phyloP scores from a whole-genome alignment of 1,284 basidiomycete genomes.

The Pseudozyma sp. region DNA sequence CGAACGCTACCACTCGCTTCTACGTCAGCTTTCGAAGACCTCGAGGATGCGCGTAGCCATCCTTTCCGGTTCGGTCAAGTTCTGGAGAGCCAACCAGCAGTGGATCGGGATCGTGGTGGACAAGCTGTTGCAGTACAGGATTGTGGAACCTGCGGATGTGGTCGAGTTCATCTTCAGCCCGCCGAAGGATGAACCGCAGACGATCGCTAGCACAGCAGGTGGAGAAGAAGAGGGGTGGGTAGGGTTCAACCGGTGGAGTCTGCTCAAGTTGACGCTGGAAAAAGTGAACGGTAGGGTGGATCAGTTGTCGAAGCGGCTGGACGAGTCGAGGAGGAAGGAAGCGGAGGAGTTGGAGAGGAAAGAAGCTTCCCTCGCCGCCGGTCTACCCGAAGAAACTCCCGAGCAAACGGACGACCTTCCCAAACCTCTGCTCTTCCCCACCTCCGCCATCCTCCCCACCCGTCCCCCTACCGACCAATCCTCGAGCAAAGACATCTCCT shows the following conservation, averaged over 20 bases:
- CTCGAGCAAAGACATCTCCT: constrained; percentile 21
- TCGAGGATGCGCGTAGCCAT: constrained; percentile 71
- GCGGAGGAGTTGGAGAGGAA: constrained; percentile 46
- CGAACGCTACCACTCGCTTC: constrained; percentile 88
- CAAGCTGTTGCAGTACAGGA: constrained; percentile 98
- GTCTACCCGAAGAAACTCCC: constrained; percentile 19
- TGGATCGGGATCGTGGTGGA: constrained; percentile 80
- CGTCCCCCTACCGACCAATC: constrained; percentile 11
- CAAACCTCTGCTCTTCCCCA: constrained; percentile 50
- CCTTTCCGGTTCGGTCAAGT: constrained; percentile 78
- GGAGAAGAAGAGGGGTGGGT: constrained; percentile 55
- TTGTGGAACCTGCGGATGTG: constrained; percentile 92
- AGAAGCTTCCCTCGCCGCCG: constrained; percentile 51
- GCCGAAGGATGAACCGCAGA: constrained; percentile 22
- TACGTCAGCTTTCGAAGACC: constrained; percentile 78
- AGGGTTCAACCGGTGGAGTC: constrained; percentile 59
- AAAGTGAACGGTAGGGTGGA: constrained; percentile 67
- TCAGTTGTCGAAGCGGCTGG: constrained; percentile 60
- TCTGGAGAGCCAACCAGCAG: constrained; percentile 76
- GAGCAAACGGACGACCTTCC: constrained; percentile 10
- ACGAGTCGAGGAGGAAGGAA: constrained; percentile 44
- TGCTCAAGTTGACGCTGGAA: constrained; percentile 63
- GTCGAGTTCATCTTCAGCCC: constrained; percentile 82
- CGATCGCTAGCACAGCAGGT: neutral
- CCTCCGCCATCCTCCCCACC: constrained; percentile 35